Evolutionary conservation across 495 filamentous ascomycete genomes (phyloP), one percentile per base, ranked within the genome.

Genomic region (Xylaria venustula): DNA sequence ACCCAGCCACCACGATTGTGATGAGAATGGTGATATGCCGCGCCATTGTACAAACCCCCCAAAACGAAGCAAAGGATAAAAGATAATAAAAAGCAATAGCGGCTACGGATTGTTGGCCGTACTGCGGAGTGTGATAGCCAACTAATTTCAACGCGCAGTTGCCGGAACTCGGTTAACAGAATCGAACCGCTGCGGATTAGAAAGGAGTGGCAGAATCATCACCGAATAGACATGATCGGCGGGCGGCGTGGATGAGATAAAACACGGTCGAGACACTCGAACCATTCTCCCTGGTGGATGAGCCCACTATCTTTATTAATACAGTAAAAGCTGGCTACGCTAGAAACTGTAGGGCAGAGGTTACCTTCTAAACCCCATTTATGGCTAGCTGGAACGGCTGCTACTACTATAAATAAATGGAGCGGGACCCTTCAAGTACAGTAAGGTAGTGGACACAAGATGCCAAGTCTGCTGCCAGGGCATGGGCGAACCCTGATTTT

Each of bases 1-100:
- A 69, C n/a, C 53, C 61, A 14, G 67, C 67, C 42, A 71, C 61
- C 54, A 62, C 69, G 30, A 71, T 25, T 48, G 68, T 64, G 62
- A 69, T 54, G 55, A 71, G 52, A 44, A 71, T 64, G 19, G 69
- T 64, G 17, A 71, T 47, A 56, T 71, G 67, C 36, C 69, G 60
- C 53, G 69, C 64, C 69, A 71, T 71, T 20, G 51, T 50, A 28
- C 48, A 19, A 45, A 34, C 5, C 30, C n/a, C n/a, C n/a, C n/a
- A n/a, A 52, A 23, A 44, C 48, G 50, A 22, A 20, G 36, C 12
- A 32, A 40, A 41, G 28, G 19, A n/a, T 45, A 34, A 25, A 12
- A 4, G 48, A 15, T 40, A 36, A 36, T n/a, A n/a, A 3, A 41
- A 25, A 32, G 46, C 19, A n/a, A n/a, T 5, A 32, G 15, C 20